These are phyloP conservation scores for Saccharomycopsis hybrid DNA, from an alignment of 1,139 yeast genomes.

Conservation along the genomic window DNA sequence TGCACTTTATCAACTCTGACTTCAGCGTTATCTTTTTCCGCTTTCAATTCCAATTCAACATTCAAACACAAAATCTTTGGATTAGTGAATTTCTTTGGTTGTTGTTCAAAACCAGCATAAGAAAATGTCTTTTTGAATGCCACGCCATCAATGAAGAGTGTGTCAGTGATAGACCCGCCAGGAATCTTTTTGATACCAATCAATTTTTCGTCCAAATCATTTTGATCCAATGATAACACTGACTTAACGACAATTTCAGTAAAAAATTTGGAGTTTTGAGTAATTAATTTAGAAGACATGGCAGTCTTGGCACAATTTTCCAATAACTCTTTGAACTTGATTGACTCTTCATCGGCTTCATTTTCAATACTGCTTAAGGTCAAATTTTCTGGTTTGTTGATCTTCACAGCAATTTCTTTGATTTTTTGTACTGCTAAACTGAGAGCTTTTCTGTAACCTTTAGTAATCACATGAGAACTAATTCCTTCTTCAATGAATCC, in stretches of 20 bases:
- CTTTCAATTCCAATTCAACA: slow-evolving; percentile 92
- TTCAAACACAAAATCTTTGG: slow-evolving; percentile 84
- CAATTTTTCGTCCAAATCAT: slow-evolving; percentile 78
- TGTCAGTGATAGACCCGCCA: slow-evolving; percentile 96
- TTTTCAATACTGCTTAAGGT: slow-evolving; percentile 8
- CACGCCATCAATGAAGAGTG: slow-evolving; percentile 84
- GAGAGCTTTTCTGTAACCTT: slow-evolving; percentile 83
- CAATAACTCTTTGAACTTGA: slow-evolving; percentile 63
- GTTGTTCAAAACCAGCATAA: slow-evolving; percentile 98
- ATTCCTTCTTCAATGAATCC: slow-evolving; percentile 92
- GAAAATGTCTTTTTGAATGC: slow-evolving; percentile 96
- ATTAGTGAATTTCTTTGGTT: slow-evolving; percentile 74
- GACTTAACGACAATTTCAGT: slow-evolving; percentile 97
- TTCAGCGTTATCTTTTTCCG: slow-evolving; percentile 99
- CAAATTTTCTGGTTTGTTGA: slow-evolving; percentile 33
- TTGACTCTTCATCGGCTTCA: slow-evolving; percentile 9
- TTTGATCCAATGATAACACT: slow-evolving; percentile 76
- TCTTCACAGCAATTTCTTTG: slow-evolving; percentile 67
- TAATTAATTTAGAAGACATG: slow-evolving; percentile 90
- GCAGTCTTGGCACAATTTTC: slow-evolving; percentile 96
- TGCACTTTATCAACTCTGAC: slow-evolving; percentile 90
- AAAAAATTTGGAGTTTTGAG: slow-evolving; percentile 80
- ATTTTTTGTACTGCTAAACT: slow-evolving; percentile 69
- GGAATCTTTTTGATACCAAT: slow-evolving; percentile 94
- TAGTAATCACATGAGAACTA: slow-evolving; percentile 79